Evolutionary conservation across 306 rosid genomes (phyloP), one percentile per base, ranked within the genome.

Genomic region (Canavalia gladiata): DNA sequence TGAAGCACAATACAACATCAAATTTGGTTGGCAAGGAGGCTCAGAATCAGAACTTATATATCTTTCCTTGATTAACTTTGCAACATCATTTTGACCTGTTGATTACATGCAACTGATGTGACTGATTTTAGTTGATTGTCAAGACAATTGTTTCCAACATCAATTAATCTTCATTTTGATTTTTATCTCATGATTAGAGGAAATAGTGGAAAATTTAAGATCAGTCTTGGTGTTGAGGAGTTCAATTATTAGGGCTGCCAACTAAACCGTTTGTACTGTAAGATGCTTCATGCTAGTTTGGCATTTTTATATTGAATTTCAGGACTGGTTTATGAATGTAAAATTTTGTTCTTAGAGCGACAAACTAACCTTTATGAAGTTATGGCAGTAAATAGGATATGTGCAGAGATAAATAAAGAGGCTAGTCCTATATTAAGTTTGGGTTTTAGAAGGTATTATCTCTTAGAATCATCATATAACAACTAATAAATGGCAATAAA

Each of bases 261-360:
- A 76, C 75, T 49, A 59, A 66, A 57, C 29, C 54, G 7, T 46
- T 55, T 33, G 31, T 34, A 50, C 6, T 31, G 69, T 72, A 29
- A 45, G 25, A 18, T 18, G 25, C 25, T 18, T 18, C 31, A 58
- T 80, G 45, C 46, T 49, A 76, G 79, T 10, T 75, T 75, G 56
- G 62, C 56, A 75, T 75, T 80, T 45, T 47, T 2, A 75, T n/a
- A n/a, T 78, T 59, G 57, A 75, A 52, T 56, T 75, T 60, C 8
- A 51, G 71, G 65, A 46, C 76, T 8, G 7, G 78, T 64, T 68
- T 76, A 69, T 80, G 70, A 18, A 13, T 35, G 74, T 80, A 68
- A 49, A 31, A 35, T 52, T 62, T 70, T 39, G 50, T 74, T 25
- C 33, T 69, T 62, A 56, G 59, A 46, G 4, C 77, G 45, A 39